Evolutionary conservation across 2,329 filamentous ascomycete species (phyloP), one percentile per base, ranked within the genome.

Genomic region (Fonsecaea multimorphosa): DNA sequence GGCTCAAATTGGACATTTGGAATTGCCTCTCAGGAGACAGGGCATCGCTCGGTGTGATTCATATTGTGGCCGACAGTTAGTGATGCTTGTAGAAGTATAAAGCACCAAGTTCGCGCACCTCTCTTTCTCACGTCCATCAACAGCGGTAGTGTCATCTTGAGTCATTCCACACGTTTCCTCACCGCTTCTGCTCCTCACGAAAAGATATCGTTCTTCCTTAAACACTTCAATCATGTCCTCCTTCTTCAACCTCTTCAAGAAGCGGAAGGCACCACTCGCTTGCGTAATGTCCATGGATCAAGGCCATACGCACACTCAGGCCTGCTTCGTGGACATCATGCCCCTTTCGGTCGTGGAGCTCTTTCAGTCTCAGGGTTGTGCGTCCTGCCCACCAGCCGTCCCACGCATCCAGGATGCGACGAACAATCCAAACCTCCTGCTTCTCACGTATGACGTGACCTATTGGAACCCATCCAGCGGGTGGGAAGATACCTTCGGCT

Each of bases 401-500:
- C 68, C 68, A 3, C 44, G 52, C 9, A 70, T 70, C 32, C 66
- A 70, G 51, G 58, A 66, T 27, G 63, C 67, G 14, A 65, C 61
- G 1, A 65, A 65, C 49, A 66, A 66, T 22, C 60, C 66, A 27
- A 70, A 70, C 56, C 52, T 65, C 8, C 63, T 70, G 51, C 61
- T 70, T 38, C 64, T 70, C 34, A 70, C 68, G 16, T 70, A 66
- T 61, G 63, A 70, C 46, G 68, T 70, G 11, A 68, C 66, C 1
- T 70, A 70, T 58, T 70, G 68, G 66, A 68, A 70, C 38, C 52
- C 60, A 8, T 63, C 61, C 29, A 66, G 63, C 27, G 61, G 54
- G 16, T 70, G 68, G 68, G 61, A 64, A 16, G 68, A 70, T 46
- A 70, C 68, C 12, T 68, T 68, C n/a, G 64, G 66, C 19, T 64